Base-by-base conservation (phyloP, 2,329 filamentous ascomycete species). In the Talaromyces sp. region DNA sequence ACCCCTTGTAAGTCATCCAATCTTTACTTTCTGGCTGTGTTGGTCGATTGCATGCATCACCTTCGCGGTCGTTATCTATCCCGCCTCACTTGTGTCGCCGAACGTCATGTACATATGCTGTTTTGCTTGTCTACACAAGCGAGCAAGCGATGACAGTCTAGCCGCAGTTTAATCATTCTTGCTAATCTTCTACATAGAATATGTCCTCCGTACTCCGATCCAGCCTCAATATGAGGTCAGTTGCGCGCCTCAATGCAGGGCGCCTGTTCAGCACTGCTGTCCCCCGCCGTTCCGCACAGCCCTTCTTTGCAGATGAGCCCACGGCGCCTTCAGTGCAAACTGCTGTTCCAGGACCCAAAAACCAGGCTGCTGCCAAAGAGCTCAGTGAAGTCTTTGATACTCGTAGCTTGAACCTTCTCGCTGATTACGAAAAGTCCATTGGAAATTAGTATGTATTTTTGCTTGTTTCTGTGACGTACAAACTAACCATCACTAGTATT, bases 341-440 rank as follows among this genome's bases (percentile, higher is more conserved):
- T 2, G 73, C 80, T 45, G 90, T 96, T 65, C 92, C 92, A 0
- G 92, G 92, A 0, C 92, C 92, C 43, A 85, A 89, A 81, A 88
- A 89, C 77, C 84, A 88, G 81, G 85, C 87, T 71, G 85, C 86
- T 60, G 87, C 90, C 68, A 82, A 87, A 68, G 86, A 92, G 76
- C 85, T 96, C 68, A 82, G 90, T 79, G 82, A 88, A 74, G 90
- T 96, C 66, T 96, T 95, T 74, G 92, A 96, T 77, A 94, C 91
- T 5, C 86, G 92, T 67, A 92, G 89, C 79, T 80, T 94, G 81
- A 96, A 95, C 83, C 90, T 93, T 87, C 82, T 93, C 72, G 85
- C 85, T 67, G 89, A 93, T 78, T 94, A 92, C 79, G 83, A 84
- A 69, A 86, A 88, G 79, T 91, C 89, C 71, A 80, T 84, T 66